Conservation (phyloP, 345 rosid genomes). For the Citrus unshiu region DNA sequence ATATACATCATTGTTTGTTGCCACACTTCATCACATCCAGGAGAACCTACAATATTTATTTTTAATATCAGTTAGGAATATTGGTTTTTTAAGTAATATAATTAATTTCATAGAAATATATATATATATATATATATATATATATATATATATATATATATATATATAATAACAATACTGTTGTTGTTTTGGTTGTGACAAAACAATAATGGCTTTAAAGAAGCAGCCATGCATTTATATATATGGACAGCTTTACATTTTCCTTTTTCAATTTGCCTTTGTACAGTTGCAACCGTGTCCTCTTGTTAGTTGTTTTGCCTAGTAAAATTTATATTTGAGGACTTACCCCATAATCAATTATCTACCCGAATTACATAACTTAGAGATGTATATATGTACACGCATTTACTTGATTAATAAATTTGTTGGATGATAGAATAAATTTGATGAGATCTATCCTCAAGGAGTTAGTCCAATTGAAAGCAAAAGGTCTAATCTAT, state of each 20-base stretch:
- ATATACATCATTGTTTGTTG: not conserved
- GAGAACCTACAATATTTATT: not conserved
- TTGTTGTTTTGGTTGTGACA: not conserved
- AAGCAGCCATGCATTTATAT: not conserved
- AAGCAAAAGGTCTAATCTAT: no score
- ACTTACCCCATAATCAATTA: not conserved
- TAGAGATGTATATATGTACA: no score
- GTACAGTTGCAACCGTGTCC: not conserved
- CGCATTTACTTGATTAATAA: no score
- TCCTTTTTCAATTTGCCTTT: not conserved
- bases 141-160: not conserved
- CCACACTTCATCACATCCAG: not conserved
- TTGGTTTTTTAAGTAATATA: not conserved
- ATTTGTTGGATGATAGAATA: no score
- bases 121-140: no score
- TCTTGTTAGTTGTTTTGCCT: not conserved
- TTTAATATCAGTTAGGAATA: not conserved
- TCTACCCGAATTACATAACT: not conserved
- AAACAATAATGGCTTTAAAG: not conserved
- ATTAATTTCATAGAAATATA: not conserved
- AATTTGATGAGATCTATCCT: no score
- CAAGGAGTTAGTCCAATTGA: no score
- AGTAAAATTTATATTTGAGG: not conserved
- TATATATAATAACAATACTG: no score
- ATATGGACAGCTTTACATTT: not conserved